Percentiles rank a stretch among this genome's conserved stretches.
phyloP scores from a whole-genome alignment of 83 land plant species.

The Picea engelmannii region DNA sequence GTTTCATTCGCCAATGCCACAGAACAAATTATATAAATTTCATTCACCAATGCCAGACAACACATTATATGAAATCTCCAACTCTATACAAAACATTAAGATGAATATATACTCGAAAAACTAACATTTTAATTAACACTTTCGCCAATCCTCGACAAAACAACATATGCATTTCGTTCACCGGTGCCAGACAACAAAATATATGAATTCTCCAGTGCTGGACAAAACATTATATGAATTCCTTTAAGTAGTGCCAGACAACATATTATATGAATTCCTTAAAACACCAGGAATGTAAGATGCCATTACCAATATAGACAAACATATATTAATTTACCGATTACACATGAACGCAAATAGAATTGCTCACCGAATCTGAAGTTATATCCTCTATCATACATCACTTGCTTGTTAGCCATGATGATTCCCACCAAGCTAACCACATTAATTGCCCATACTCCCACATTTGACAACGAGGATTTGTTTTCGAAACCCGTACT shows the following conservation, averaged over 20 bases:
- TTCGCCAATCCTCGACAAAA: too few relatives aligned
- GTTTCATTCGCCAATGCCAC: too few relatives aligned
- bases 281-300: not conserved
- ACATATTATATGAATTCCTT: not conserved
- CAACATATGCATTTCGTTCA: too few relatives aligned
- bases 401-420: slow-evolving; percentile 39
- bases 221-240: too few relatives aligned
- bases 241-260: not conserved
- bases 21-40: too few relatives aligned
- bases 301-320: not conserved
- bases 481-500: slow-evolving; percentile 30
- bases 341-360: not conserved
- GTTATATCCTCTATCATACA: slow-evolving; percentile 34
- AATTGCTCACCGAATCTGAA: slow-evolving; percentile 36
- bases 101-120: too few relatives aligned
- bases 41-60: too few relatives aligned
- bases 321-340: too few relatives aligned
- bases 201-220: too few relatives aligned
- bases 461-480: slow-evolving; percentile 24
- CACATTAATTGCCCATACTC: slow-evolving; percentile 48
- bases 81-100: not conserved
- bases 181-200: too few relatives aligned
- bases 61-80: too few relatives aligned
- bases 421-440: slow-evolving; percentile 46
- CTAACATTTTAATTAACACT: too few relatives aligned